Percentiles rank a stretch among this genome's conserved stretches.
Conservation (phyloP, 2,329 filamentous ascomycete species). For the Elsinoe batatas region DNA sequence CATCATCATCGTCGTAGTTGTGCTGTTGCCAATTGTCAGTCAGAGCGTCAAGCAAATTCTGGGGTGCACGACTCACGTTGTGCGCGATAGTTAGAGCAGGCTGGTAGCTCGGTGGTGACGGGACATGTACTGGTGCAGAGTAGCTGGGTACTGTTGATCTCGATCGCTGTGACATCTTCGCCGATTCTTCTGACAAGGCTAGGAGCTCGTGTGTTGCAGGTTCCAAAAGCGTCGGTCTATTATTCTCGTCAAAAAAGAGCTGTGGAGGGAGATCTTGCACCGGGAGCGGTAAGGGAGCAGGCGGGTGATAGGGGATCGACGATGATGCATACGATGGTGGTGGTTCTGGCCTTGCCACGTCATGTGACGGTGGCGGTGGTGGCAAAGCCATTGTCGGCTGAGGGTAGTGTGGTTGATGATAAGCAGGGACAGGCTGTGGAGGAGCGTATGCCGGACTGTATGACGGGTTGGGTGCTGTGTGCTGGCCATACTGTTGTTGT, state of each 20-base stretch:
- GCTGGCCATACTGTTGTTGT: background rate
- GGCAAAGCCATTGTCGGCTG: background rate
- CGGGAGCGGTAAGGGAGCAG: background rate
- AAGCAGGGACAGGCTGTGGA: background rate
- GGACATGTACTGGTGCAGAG: background rate
- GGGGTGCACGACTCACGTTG: too few relatives aligned
- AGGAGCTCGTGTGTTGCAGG: slow-evolving; percentile 3
- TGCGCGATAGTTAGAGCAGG: background rate
- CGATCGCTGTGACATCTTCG: background rate
- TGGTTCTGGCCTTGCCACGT: background rate
- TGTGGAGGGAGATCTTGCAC: slow-evolving; percentile 12
- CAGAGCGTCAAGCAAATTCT: too few relatives aligned
- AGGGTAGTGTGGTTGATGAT: background rate
- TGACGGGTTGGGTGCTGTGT: background rate
- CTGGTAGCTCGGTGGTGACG: background rate
- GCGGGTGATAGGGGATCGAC: background rate
- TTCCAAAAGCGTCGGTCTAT: background rate
- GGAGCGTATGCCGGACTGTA: background rate
- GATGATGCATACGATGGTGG: background rate
- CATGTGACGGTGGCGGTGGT: background rate
- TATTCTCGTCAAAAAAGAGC: slow-evolving; percentile 4
- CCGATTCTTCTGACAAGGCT: background rate
- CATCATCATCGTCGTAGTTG: background rate
- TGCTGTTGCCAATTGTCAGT: background rate
- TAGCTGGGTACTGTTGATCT: background rate